phyloP scores from a whole-genome alignment of 352 stramenopile genomes.

The Globisporangium perplexum region DNA sequence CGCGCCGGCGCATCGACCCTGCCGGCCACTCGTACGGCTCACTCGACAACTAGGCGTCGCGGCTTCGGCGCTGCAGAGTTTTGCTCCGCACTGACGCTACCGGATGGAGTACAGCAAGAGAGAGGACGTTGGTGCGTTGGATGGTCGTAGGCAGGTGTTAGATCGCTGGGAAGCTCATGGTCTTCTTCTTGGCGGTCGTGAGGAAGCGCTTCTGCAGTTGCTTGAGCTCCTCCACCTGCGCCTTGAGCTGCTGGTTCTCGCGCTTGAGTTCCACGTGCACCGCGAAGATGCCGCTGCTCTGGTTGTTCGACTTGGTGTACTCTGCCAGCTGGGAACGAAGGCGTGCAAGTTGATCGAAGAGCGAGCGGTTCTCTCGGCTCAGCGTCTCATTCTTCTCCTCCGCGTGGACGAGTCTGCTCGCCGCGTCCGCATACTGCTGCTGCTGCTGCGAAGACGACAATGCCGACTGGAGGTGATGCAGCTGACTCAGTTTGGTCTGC shows the following conservation, averaged over 20 bases:
- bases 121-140: not conserved
- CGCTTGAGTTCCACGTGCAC: constrained; percentile 74
- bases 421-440: constrained; percentile 5
- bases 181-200: constrained; percentile 70
- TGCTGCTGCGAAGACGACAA: constrained; percentile 2
- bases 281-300: constrained; percentile 33
- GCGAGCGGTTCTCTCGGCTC: constrained; percentile 18
- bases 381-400: constrained; percentile 23
- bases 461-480: constrained; percentile 11
- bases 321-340: constrained; percentile 32
- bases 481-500: constrained; percentile 8
- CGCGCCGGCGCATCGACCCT: constrained; percentile 59
- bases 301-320: constrained; percentile 13
- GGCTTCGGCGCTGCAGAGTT: not conserved
- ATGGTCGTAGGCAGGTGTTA: constrained; percentile 3
- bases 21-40: constrained; percentile 78
- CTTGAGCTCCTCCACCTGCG: constrained; percentile 70
- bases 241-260: constrained; percentile 59
- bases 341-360: constrained; percentile 31
- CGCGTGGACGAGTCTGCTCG: constrained; percentile 5
- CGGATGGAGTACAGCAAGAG: not conserved
- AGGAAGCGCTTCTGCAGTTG: constrained; percentile 58
- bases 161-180: constrained; percentile 53
- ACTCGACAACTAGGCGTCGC: constrained; percentile 43
- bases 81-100: not conserved